Conservation (phyloP, 257 asterid species). For the Avicennia marina region DNA sequence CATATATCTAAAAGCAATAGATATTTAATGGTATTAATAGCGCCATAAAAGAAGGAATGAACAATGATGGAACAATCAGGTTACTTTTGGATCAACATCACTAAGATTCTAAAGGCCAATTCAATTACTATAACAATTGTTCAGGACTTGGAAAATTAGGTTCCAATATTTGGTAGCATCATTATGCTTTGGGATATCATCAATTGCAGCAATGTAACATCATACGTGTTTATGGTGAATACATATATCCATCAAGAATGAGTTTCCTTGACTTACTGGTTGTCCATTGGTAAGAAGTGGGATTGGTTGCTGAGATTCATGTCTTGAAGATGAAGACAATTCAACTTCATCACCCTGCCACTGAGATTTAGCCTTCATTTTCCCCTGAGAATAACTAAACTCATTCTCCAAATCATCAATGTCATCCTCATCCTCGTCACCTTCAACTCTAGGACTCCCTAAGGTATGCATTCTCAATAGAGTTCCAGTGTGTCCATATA, state of each 20-base stretch:
- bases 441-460: slow-evolving; percentile 94
- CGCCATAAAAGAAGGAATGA: no score
- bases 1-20: no score
- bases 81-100: not conserved
- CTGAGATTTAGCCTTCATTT: slow-evolving; percentile 61
- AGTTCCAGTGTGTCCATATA: slow-evolving; percentile 3
- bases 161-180: no score
- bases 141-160: no score
- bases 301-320: slow-evolving; percentile 75
- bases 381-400: slow-evolving; percentile 56
- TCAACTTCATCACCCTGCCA: slow-evolving; percentile 85
- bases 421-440: slow-evolving; percentile 88
- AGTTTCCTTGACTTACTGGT: slow-evolving; percentile 40
- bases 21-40: no score
- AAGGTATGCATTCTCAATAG: slow-evolving; percentile 14
- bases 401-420: slow-evolving; percentile 83
- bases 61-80: no score
- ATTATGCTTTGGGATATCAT: not conserved
- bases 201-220: not conserved
- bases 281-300: slow-evolving; percentile 90
- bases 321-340: slow-evolving; percentile 80
- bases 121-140: not conserved
- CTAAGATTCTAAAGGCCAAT: not conserved
- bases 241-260: not conserved
- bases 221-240: not conserved